Conservation (phyloP, 345 rosid species). For the Camelina sativa region DNA sequence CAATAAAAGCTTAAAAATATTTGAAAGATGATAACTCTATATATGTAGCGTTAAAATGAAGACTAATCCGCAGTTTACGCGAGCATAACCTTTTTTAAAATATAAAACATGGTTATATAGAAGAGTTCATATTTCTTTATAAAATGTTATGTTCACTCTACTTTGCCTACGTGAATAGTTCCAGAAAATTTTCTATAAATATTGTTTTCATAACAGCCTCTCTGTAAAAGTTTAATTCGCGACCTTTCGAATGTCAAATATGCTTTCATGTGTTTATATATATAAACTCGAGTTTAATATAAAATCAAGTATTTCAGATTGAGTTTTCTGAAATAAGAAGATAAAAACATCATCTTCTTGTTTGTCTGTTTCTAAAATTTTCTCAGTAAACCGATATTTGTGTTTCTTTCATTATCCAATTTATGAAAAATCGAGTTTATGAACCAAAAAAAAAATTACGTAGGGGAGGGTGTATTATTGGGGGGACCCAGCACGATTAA, state of each 20-base stretch:
- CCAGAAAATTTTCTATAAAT: too few species aligned
- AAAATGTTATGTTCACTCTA: too few species aligned
- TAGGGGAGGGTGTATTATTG: slow-evolving; percentile 40
- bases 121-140: too few species aligned
- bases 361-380: neutral
- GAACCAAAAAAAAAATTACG: slow-evolving; percentile 23
- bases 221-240: too few species aligned
- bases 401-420: too few species aligned
- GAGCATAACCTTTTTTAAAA: neutral
- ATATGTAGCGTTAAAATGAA: neutral
- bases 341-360: neutral
- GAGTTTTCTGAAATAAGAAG: too few species aligned
- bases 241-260: too few species aligned
- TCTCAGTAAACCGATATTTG: neutral
- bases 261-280: too few species aligned
- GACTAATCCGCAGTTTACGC: neutral
- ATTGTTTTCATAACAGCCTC: too few species aligned
- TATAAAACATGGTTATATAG: neutral
- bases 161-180: too few species aligned
- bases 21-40: neutral
- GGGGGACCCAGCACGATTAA: slow-evolving; percentile 31
- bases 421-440: neutral
- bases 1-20: neutral
- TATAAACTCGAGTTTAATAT: too few species aligned
- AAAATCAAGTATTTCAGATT: too few species aligned